Base-by-base conservation (phyloP, 2,329 filamentous ascomycete species). In the Pestalotiopsis sp. region DNA sequence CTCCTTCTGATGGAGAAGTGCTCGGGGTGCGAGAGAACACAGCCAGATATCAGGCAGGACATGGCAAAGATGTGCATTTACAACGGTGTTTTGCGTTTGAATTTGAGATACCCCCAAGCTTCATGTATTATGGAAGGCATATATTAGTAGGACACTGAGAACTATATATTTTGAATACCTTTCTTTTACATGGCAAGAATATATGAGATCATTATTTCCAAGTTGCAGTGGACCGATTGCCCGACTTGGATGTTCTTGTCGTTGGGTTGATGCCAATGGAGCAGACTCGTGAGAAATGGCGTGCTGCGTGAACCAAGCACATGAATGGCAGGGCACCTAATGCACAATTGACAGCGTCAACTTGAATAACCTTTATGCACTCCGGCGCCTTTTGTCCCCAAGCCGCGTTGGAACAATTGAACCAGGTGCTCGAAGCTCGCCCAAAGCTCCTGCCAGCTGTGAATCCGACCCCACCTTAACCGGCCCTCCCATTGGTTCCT, bases 401-500 rank as follows among this genome's bases (percentile, higher is more conserved):
- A 31, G 27, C 27, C 6, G 27, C 27, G 9, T 3, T 20, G 6
- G 36, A 36, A 23, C 27, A 14, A 13, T 13, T 23, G 36, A 20
- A 63, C n/a, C 60, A 63, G 38, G 20, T 63, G 60, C 27, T 41
- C 12, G 13, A 12, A 23, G 20, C 60, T 41, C 20, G 12, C 20
- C 36, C 25, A 23, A 41, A 63, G 38, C 60, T 63, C 31, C 36
- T 63, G 60, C 60, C 60, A 63, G 60, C 60, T 63, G 60, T n/a
- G 31, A n/a, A 17, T 2, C 7, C 3, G 1, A 41, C 31, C 31
- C 62, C 63, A 11, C 23, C 20, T 41, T 60, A 38, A 25, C 1
- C 20, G 23, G 36, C 17, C 2, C n/a, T 60, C 25, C 69, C 52
- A 77, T 79, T 79, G 75, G 77, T 65, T 67, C 69, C 63, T 70